phyloP scores from a whole-genome alignment of 164 flowering plant species.

The Stephania cephalantha region DNA sequence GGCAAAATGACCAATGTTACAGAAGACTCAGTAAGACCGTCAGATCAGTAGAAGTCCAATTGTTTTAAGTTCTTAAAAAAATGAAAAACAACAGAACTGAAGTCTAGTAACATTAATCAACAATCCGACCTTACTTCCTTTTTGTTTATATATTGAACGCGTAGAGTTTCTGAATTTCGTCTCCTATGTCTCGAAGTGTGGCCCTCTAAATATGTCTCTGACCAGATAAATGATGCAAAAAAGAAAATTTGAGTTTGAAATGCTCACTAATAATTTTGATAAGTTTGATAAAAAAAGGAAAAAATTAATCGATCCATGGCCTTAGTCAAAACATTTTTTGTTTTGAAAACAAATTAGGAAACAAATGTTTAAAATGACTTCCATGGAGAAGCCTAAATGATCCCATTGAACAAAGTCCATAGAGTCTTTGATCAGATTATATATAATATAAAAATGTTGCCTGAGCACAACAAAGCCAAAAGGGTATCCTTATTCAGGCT shows the following conservation, averaged over 20 bases:
- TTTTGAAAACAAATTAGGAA: too few relatives aligned
- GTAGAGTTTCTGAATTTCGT: slow-evolving; percentile 84
- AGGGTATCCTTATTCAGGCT: not conserved
- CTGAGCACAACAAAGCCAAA: not conserved
- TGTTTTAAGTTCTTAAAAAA: not conserved
- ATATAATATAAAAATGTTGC: not conserved
- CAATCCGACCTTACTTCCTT: slow-evolving; percentile 85
- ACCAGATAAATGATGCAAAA: slow-evolving; percentile 1
- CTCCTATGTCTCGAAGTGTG: slow-evolving; percentile 49
- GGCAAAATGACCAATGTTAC: slow-evolving; percentile 7
- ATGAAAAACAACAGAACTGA: not conserved
- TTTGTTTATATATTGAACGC: slow-evolving; percentile 71
- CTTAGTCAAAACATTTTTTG: too few relatives aligned
- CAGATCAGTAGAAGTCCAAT: not conserved
- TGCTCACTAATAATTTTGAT: not conserved
- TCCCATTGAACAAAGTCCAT: too few relatives aligned
- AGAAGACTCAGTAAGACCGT: not conserved
- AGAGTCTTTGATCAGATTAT: not conserved
- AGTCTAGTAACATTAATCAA: slow-evolving; percentile 1
- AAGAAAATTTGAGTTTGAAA: not conserved
- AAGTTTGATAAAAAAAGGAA: not conserved
- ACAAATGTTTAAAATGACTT: too few relatives aligned
- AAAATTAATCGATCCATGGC: not conserved
- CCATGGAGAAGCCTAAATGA: too few relatives aligned
- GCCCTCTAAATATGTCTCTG: slow-evolving; percentile 41